Percentiles rank a stretch among this genome's conserved stretches.
These are phyloP conservation scores for Candida tetrigidarum DNA, from an alignment of 1,139 yeast species.

Conservation along the genomic window DNA sequence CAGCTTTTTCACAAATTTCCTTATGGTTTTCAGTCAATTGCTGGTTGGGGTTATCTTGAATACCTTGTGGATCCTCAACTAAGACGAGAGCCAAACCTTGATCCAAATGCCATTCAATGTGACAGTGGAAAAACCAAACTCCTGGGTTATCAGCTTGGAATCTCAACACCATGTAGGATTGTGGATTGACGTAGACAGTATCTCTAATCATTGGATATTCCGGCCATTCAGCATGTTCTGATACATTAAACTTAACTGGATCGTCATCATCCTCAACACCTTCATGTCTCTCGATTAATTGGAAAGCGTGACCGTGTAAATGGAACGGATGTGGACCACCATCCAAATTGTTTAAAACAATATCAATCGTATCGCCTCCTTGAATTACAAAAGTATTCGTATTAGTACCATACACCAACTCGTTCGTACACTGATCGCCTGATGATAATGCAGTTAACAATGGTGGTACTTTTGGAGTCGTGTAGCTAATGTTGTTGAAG, in stretches of 20 bases:
- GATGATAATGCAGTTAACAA: slow-evolving; percentile 61
- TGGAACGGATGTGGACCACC: slow-evolving; percentile 93
- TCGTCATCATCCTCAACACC: slow-evolving; percentile 48
- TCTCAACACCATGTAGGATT: slow-evolving; percentile 67
- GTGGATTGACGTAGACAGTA: slow-evolving; percentile 64
- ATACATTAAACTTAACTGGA: slow-evolving; percentile 53
- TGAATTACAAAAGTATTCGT: slow-evolving; percentile 65
- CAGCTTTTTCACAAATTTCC: slow-evolving; percentile 48
- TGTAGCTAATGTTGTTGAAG: slow-evolving; percentile 68
- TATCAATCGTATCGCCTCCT: slow-evolving; percentile 66
- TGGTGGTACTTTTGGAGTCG: slow-evolving; percentile 69
- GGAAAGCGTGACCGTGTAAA: slow-evolving; percentile 84
- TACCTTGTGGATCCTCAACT: slow-evolving; percentile 70
- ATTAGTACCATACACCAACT: slow-evolving; percentile 67
- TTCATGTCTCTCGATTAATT: slow-evolving; percentile 64
- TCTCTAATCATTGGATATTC: slow-evolving; percentile 68
- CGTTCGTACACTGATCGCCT: slow-evolving; percentile 50
- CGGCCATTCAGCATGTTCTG: slow-evolving; percentile 59
- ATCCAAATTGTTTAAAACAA: slow-evolving; percentile 73
- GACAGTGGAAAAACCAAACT: slow-evolving; percentile 94
- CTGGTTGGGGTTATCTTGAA: slow-evolving; percentile 43
- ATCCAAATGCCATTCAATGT: slow-evolving; percentile 90
- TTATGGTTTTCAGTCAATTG: slow-evolving; percentile 49
- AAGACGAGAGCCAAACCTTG: slow-evolving; percentile 81
- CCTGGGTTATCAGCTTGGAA: slow-evolving; percentile 86